Evolutionary conservation across 2,329 filamentous ascomycete species (phyloP), one percentile per base, ranked within the genome.

Genomic region (Beauveria sp.): DNA sequence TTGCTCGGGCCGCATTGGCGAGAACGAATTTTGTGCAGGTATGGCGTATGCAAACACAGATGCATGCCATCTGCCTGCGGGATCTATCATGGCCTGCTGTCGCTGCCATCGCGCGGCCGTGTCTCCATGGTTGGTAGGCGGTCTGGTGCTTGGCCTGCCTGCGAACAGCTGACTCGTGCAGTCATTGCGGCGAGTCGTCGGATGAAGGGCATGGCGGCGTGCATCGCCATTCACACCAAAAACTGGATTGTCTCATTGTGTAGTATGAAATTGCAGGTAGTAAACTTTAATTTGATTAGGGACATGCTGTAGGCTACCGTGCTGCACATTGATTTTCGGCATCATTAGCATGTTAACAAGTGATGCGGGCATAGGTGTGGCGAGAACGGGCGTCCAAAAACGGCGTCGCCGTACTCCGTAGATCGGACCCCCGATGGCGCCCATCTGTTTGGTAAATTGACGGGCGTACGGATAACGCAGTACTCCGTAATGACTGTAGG

Each of bases 81-180:
- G 34, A 38, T 38, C 14, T 38, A 16, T 16, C 34, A 38, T 16
- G 34, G 5, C 12, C 5, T 16, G 52, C 38, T 26, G 52, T 40
- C 7, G 40, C 45, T 9, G 6, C 20, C n/a, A 24, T 38, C 34
- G 10, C 34, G 34, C 34, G 34, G 34, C 12, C 52, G 20, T 28
- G 6, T 1, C 34, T 5, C 26, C 3, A 16, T 43, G 38, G 22
- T 43, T n/a, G 38, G 22, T 18, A 16, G 12, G 12, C 28, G 49
- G 7, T 14, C 24, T 9, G 16, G 14, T 34, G 38, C 40, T n/a
- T 43, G 56, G 26, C 48, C 34, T 53, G 49, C 49, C 42, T 49
- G 59, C 42, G 38, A 61, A 55, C 59, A 50, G 45, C 59, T 61
- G 59, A 61, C 59, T 61, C 59, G 51, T 55, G 59, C 31, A 24